phyloP scores from a whole-genome alignment of 192 early-diverging fungal species.

The Coemansia umbellata region DNA sequence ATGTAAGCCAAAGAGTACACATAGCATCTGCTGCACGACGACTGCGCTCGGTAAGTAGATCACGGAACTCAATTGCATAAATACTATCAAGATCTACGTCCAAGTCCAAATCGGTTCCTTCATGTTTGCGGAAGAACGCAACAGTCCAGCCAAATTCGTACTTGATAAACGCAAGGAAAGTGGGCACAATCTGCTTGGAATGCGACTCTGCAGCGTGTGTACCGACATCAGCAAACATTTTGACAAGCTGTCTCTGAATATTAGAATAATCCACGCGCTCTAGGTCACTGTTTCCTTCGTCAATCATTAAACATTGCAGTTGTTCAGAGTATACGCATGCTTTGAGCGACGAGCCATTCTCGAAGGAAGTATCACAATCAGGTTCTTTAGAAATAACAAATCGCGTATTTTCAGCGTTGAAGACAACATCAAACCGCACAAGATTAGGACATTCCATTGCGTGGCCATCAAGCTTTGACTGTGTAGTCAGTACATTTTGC shows the following conservation, averaged over 20 bases:
- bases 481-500: constrained; percentile 2
- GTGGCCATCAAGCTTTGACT: constrained; percentile 36
- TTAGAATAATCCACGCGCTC: constrained; percentile 70
- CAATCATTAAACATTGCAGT: constrained; percentile 12
- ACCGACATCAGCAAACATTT: constrained; percentile 55
- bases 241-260: constrained; percentile 59
- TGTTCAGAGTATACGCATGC: too few relatives aligned
- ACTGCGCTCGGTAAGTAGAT: constrained; percentile 18
- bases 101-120: constrained; percentile 2
- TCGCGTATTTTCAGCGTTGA: constrained; percentile 1
- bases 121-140: constrained; percentile 16
- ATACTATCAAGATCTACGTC: constrained; percentile 3
- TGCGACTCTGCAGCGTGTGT: constrained; percentile 62
- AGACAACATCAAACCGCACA: constrained; percentile 24
- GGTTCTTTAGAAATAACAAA: not conserved
- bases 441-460: constrained; percentile 34
- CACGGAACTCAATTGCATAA: constrained; percentile 13
- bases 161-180: constrained; percentile 60
- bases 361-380: not conserved
- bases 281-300: constrained; percentile 15
- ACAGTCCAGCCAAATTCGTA: constrained; percentile 33
- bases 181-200: constrained; percentile 55
- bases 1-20: constrained; percentile 28
- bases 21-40: constrained; percentile 13
- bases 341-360: not conserved